These are phyloP conservation scores for carrot (Daucus carota) DNA, from an alignment of 129 eudicot species.

Conservation along the genomic window DH1_v3.0 NC_030386.2:29823501-29824000, in stretches of 20 bases:
- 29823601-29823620: background rate
- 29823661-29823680: background rate
- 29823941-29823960: background rate
- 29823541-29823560: slow-evolving; percentile 16
- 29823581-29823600: background rate
- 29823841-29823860: too few relatives aligned
- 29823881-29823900: background rate
- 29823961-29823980: background rate
- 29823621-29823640: background rate
- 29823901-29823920: background rate
- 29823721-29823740: too few relatives aligned
- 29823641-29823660: background rate
- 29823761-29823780: background rate
- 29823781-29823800: background rate
- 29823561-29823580: background rate
- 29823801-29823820: too few relatives aligned
- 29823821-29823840: too few relatives aligned
- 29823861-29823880: too few relatives aligned
- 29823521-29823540: slow-evolving; percentile 26
- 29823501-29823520: slow-evolving; percentile 17
- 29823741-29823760: too few relatives aligned
- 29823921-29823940: background rate
- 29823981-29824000: slow-evolving; percentile 4
- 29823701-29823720: too few relatives aligned
- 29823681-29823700: too few relatives aligned